Conservation (phyloP, 306 rosid genomes). For the Casuarina cunninghamiana region DNA sequence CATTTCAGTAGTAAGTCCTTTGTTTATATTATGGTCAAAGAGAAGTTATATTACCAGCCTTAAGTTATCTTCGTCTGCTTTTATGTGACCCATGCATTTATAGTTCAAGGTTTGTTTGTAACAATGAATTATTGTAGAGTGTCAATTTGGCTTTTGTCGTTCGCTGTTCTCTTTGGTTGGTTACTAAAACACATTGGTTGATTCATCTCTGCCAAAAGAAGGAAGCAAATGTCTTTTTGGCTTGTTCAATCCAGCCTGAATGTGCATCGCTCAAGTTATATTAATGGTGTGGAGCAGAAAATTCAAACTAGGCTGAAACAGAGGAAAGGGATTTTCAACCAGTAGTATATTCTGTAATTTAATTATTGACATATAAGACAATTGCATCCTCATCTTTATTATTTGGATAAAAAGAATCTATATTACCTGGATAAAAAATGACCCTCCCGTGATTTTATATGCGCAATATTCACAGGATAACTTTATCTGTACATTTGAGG, state of each 20-base stretch:
- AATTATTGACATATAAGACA: not conserved
- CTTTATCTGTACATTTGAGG: not conserved
- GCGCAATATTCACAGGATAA: constrained; percentile 14
- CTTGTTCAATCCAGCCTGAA: not conserved
- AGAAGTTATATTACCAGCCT: not conserved
- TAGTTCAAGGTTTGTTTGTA: not conserved
- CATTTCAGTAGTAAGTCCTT: not conserved
- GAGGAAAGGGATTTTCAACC: not conserved
- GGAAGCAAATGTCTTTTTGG: not conserved
- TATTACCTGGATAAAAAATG: constrained; percentile 6
- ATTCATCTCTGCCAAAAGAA: constrained; percentile 1
- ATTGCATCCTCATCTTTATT: not conserved
- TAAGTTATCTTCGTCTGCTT: not conserved
- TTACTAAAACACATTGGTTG: not conserved
- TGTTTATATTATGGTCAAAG: not conserved
- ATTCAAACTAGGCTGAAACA: not conserved
- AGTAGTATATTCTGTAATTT: not conserved
- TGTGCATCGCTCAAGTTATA: not conserved
- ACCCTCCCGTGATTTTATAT: not conserved
- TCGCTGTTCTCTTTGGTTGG: not conserved
- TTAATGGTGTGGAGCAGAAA: not conserved
- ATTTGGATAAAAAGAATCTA: constrained; percentile 6
- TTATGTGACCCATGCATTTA: not conserved
- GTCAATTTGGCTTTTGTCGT: not conserved
- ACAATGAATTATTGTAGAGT: not conserved